Base-by-base conservation (phyloP, 2,329 filamentous ascomycete species). In the Immersiporthe knoxdaviesiana region DNA sequence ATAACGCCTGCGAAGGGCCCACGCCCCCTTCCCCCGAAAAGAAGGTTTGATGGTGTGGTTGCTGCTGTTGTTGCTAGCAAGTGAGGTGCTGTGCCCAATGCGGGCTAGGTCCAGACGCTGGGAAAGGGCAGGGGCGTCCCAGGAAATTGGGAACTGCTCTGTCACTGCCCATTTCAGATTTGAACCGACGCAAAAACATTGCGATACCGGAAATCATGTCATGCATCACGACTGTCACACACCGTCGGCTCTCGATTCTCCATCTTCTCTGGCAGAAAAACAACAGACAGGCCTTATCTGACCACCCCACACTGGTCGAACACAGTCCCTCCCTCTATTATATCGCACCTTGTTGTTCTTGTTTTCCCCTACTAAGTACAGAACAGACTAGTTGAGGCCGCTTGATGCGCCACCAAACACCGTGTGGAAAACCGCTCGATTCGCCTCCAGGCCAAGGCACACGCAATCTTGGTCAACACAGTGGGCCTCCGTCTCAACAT, bases 131-230 rank as follows among this genome's bases (percentile, higher is more conserved):
- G 52, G 52, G 52, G 56, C 21, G 56, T 37, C 56, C 56, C 30
- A 37, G 32, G 56, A 60, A 47, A 66, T 66, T 60, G 64, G 39
- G 54, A 66, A 54, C 54, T 21, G 11, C 64, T 59, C 37, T 61
- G 39, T 52, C 56, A 60, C 56, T 61, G 32, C 65, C 65, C 37
- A 52, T 32, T 63, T 14, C 27, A 30, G 61, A 61, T 30, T 16
- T 50, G 24, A 47, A 41, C 47, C 63, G 47, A 35, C n/a, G 63
- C 63, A 56, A 41, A 41, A 35, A 65, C 44, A 64, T 35, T n/a
- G 47, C 63, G 52, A 52, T 35, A 65, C 27, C 44, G 61, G 44
- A 50, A 47, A 30, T 47, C 61, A 59, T 12, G 24, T 59, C 56
- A 59, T 59, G 61, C 41, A 16, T 24, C 30, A n/a, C 30, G n/a